phyloP scores from a whole-genome alignment of 2,329 filamentous ascomycete genomes.

The Pseudonectria buxi region DNA sequence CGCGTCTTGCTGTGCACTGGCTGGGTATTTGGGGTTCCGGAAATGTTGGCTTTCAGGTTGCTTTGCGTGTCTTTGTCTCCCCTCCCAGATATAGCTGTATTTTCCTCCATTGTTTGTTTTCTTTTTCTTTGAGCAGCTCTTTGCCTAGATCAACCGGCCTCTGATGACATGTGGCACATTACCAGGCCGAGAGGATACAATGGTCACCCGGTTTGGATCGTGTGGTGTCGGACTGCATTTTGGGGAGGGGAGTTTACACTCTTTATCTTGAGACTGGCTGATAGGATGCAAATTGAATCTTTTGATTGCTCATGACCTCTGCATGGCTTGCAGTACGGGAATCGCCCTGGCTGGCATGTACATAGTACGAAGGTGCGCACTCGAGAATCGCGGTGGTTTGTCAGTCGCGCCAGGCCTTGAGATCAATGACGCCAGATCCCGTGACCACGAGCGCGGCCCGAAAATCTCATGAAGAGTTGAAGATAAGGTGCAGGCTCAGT shows the following conservation, averaged over 20 bases:
- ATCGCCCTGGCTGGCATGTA: too few relatives aligned
- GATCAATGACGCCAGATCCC: slow-evolving; percentile 14
- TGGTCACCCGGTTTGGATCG: slow-evolving; percentile 7
- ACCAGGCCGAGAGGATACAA: slow-evolving; percentile 4
- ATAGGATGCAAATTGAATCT: slow-evolving; percentile 17
- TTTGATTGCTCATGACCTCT: slow-evolving; percentile 1
- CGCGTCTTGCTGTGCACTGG: slow-evolving; percentile 6
- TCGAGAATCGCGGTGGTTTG: too few relatives aligned
- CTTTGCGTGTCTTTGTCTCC: slow-evolving; percentile 11
- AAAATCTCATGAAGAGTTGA: too few relatives aligned
- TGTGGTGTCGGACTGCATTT: slow-evolving; percentile 5
- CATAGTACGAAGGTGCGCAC: too few relatives aligned
- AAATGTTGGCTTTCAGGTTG: slow-evolving; percentile 7
- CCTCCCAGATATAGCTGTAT: slow-evolving; percentile 17
- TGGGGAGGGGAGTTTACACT: slow-evolving; percentile 18
- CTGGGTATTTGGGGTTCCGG: slow-evolving; percentile 17
- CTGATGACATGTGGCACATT: slow-evolving; percentile 2
- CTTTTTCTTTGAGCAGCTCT: slow-evolving; percentile 6
- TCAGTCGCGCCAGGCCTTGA: too few relatives aligned
- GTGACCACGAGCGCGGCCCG: too few relatives aligned
- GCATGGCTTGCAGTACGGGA: too few relatives aligned
- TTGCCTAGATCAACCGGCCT: slow-evolving; percentile 5
- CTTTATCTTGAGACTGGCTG: slow-evolving; percentile 19
- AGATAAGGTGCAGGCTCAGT: too few relatives aligned
- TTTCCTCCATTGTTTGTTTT: slow-evolving; percentile 15